phyloP scores from a whole-genome alignment of 805 yeast genomes.

The Lachancea nothofagi region DNA sequence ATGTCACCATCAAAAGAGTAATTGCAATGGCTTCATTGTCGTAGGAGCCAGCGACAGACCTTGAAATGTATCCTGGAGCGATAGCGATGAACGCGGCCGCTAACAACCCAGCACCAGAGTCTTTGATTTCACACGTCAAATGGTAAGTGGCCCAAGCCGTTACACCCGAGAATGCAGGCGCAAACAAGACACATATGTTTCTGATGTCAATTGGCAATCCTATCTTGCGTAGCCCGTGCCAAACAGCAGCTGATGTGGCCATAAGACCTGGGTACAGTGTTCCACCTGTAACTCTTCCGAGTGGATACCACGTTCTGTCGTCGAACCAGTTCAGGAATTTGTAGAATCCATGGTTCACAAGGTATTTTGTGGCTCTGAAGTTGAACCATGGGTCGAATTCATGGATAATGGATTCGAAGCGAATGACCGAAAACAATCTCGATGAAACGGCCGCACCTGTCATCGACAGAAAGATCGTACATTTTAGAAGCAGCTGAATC shows the following conservation, averaged over 20 bases:
- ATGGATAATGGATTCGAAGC: slow-evolving; percentile 94
- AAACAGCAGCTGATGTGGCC: slow-evolving; percentile 93
- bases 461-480: slow-evolving; percentile 64
- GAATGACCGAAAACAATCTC: slow-evolving; percentile 90
- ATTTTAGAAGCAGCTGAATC: slow-evolving; percentile 40
- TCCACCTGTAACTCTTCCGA: slow-evolving; percentile 99
- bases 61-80: slow-evolving; percentile 96
- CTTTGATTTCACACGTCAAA: slow-evolving; percentile 85
- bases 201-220: slow-evolving; percentile 90
- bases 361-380: slow-evolving; percentile 90
- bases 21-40: slow-evolving; percentile 99
- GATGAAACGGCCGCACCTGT: slow-evolving; percentile 91
- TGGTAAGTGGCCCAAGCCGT: slow-evolving; percentile 88
- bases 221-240: slow-evolving; percentile 58
- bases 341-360: slow-evolving; percentile 77
- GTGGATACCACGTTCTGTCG: slow-evolving; percentile 98
- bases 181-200: slow-evolving; percentile 90
- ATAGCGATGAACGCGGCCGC: slow-evolving; percentile 95
- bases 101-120: slow-evolving; percentile 79
- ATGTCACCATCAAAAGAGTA: slow-evolving; percentile 90
- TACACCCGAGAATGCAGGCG: slow-evolving; percentile 92
- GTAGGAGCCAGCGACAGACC: slow-evolving; percentile 98
- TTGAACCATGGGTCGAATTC: slow-evolving; percentile 98
- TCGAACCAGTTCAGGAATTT: slow-evolving; percentile 97
- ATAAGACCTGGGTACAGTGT: slow-evolving; percentile 96